Evolutionary conservation across 345 rosid genomes (phyloP).

Genomic region (Salix arbutifolia): DNA sequence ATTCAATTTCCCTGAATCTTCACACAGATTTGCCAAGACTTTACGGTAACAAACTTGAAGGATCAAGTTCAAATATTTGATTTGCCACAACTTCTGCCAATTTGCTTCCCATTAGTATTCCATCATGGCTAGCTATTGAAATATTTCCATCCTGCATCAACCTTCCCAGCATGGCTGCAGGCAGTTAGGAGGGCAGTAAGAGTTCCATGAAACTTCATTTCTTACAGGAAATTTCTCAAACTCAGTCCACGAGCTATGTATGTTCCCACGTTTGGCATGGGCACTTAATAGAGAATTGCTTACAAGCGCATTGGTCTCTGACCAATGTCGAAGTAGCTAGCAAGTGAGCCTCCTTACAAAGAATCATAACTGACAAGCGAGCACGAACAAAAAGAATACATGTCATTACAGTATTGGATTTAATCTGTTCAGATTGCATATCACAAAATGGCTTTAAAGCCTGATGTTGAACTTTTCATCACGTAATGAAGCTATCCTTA

Average conservation of each 20-base stretch:
- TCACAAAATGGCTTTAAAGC: conserved; percentile 32
- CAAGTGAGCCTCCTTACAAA: conserved; percentile 43
- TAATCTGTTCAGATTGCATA: conserved; percentile 35
- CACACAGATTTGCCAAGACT: conserved; percentile 40
- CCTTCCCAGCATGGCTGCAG: conserved; percentile 43
- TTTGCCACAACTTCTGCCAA: conserved; percentile 36
- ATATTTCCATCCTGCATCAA: conserved; percentile 36
- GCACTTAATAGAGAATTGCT: conserved; percentile 39
- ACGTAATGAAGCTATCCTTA: too few species aligned
- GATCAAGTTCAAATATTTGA: conserved; percentile 34
- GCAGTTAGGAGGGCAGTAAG: conserved; percentile 44
- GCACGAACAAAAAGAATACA: conserved; percentile 40
- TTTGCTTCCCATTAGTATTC: conserved; percentile 33
- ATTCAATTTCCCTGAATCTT: conserved; percentile 28
- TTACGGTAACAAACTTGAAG: conserved; percentile 31
- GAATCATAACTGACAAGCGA: conserved; percentile 25
- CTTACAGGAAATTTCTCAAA: conserved; percentile 29
- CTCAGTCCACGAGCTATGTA: conserved; percentile 23
- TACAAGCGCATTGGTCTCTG: conserved; percentile 28
- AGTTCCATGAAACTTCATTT: conserved; percentile 37
- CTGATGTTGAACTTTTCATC: background rate
- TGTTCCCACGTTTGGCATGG: conserved; percentile 46
- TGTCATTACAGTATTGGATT: conserved; percentile 37
- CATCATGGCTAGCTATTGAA: conserved; percentile 34
- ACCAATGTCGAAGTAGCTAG: conserved; percentile 34